phyloP scores from a whole-genome alignment of 148 eudicot genomes.

The Camellia granthamiana region DNA sequence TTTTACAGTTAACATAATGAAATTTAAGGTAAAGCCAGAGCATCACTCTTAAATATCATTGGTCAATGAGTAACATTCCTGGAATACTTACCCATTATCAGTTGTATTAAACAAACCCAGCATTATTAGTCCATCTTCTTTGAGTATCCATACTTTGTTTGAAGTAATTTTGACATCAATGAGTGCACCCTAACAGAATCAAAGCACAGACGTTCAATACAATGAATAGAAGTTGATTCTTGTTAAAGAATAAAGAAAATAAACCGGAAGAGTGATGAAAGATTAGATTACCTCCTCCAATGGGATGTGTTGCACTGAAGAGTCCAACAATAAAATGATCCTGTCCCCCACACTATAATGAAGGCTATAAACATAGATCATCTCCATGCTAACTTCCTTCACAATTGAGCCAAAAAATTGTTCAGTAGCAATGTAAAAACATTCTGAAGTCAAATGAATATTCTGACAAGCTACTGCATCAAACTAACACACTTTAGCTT shows the following conservation, averaged over 20 bases:
- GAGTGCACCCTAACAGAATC: constrained; percentile 44
- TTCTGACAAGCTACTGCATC: neutral
- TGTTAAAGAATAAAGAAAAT: neutral
- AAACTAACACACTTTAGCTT: neutral
- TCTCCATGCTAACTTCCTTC: constrained; percentile 55
- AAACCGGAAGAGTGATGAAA: neutral
- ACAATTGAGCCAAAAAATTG: constrained; percentile 12
- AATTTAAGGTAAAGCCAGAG: neutral
- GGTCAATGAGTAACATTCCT: neutral
- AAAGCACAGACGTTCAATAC: neutral
- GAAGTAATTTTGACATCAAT: constrained; percentile 72
- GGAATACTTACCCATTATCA: constrained; percentile 42
- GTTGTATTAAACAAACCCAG: constrained; percentile 37
- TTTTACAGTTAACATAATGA: neutral
- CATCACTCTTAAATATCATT: neutral
- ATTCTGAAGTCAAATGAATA: neutral
- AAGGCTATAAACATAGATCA: constrained; percentile 46
- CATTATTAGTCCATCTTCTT: constrained; percentile 66
- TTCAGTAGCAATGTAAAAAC: constrained; percentile 18
- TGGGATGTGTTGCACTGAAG: constrained; percentile 43
- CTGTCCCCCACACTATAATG: constrained; percentile 46
- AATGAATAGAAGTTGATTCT: neutral
- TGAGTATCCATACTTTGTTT: constrained; percentile 72
- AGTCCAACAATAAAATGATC: constrained; percentile 39
- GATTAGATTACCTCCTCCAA: constrained; percentile 54